Evolutionary conservation across 2,329 filamentous ascomycete species (phyloP).

Genomic region (Penicillium concentricum): DNA sequence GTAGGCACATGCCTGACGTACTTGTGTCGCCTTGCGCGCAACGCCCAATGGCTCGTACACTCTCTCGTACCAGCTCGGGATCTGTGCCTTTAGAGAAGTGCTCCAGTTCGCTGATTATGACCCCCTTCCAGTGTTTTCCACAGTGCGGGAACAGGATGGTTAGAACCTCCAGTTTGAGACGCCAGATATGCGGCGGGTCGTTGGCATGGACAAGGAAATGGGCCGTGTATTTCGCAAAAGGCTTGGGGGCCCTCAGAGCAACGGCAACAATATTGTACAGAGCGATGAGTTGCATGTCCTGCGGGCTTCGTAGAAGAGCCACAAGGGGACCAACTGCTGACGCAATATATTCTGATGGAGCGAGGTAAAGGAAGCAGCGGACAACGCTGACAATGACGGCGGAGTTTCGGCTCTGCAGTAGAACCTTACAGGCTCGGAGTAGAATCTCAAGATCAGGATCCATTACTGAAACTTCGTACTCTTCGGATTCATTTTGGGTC

Average conservation of each 20-base stretch:
- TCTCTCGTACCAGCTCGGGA: slow-evolving; percentile 77
- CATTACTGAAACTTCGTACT: slow-evolving; percentile 60
- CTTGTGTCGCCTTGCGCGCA: slow-evolving; percentile 77
- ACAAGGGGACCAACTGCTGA: slow-evolving; percentile 79
- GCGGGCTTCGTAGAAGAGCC: slow-evolving; percentile 77
- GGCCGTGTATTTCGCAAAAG: slow-evolving; percentile 84
- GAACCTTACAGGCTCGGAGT: slow-evolving; percentile 73
- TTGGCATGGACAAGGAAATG: slow-evolving; percentile 84
- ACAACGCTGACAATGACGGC: slow-evolving; percentile 87
- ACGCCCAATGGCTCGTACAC: slow-evolving; percentile 87
- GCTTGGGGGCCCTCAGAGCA: slow-evolving; percentile 69
- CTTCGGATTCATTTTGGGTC: slow-evolving; percentile 45
- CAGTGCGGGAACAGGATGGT: slow-evolving; percentile 88
- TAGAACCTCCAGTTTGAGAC: slow-evolving; percentile 85
- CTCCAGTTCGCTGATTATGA: slow-evolving; percentile 89
- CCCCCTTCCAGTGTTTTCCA: slow-evolving; percentile 70
- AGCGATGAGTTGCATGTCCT: slow-evolving; percentile 85
- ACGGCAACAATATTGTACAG: slow-evolving; percentile 96
- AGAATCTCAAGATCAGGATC: slow-evolving; percentile 83
- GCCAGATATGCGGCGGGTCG: slow-evolving; percentile 80
- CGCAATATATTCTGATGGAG: slow-evolving; percentile 72
- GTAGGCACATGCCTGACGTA: slow-evolving; percentile 76
- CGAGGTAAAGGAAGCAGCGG: slow-evolving; percentile 80
- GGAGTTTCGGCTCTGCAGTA: slow-evolving; percentile 89
- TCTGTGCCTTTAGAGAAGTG: slow-evolving; percentile 81